Evolutionary conservation across 176 grass and related monocot species (phyloP), one percentile per base, ranked within the genome.

Genomic region (Cenchrus fungigraminus): DNA sequence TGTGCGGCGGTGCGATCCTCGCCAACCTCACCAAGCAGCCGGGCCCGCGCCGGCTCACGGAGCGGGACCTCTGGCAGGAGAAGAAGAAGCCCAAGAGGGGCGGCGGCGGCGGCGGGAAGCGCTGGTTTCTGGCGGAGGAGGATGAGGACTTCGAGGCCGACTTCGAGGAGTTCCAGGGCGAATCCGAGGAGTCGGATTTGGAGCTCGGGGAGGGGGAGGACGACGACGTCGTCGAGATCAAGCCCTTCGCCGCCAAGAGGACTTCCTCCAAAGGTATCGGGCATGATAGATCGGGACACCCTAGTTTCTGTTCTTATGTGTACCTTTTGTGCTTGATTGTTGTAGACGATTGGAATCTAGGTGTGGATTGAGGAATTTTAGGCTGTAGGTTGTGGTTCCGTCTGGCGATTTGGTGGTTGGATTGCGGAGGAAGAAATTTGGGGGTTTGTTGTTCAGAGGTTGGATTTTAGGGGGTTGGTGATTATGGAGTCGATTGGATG

Each of bases 1-100:
- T 98, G 96, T 98, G 96, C n/a, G 93, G 96, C 72, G 96, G 96
- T 29, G 91, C 89, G 68, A 92, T 95, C 63, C 74, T 98, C 76
- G 69, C 78, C 9, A 32, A 73, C 57, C 87, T 87, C 49, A 86
- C 88, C 67, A 72, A 79, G 42, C 29, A 83, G 52, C 81, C 45
- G 72, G 16, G 3, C 56, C 43, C 76, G 9, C 64, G 76, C 73
- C 74, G 87, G 79, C 49, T 89, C n/a, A 78, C 91, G 9, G 91
- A 87, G 9, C 86, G 81, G 63, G 81, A 74, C 79, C 87, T 88
- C 55, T 98, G 92, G 89, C 85, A 89, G 62, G 86, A 92, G 56
- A 76, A 88, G 82, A 95, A 98, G 85, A 87, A 91, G 84, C 44
- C 77, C 63, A 83, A 65, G 76, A 88, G 32, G 71, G 64, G 58